These are phyloP conservation scores for Pachyrhizus erosus DNA, from an alignment of 306 rosid species.

Conservation along the genomic window DNA sequence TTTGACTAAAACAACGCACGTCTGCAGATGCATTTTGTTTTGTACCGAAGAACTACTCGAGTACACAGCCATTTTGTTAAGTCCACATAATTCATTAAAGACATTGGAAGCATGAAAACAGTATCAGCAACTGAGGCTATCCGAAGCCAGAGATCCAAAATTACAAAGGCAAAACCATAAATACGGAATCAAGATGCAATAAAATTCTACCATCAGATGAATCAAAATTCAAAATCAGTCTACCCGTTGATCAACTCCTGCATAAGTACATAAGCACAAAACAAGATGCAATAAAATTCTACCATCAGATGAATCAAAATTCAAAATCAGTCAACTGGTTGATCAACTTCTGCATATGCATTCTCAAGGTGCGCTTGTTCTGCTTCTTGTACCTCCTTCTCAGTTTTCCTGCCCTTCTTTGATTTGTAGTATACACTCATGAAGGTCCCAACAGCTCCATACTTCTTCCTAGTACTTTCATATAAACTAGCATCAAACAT, in stretches of 20 bases:
- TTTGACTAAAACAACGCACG: no score
- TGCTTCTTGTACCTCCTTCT: conserved; percentile 97
- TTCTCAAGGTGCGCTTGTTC: conserved; percentile 88
- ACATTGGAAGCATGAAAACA: conserved; percentile 36
- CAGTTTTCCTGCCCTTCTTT: conserved; percentile 97
- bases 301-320: conserved; percentile 31
- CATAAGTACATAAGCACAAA: background rate
- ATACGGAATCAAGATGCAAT: conserved; percentile 21
- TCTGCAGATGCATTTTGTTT: background rate
- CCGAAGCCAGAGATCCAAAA: conserved; percentile 33
- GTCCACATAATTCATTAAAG: conserved; percentile 38
- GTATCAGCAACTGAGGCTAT: conserved; percentile 41
- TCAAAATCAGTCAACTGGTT: conserved; percentile 55
- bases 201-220: conserved; percentile 38
- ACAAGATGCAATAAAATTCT: conserved; percentile 25
- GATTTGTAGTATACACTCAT: conserved; percentile 98
- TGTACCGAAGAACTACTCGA: background rate
- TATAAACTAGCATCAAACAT: conserved; percentile 91
- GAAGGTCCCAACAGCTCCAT: conserved; percentile 89
- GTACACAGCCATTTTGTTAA: conserved; percentile 31
- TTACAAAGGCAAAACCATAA: conserved; percentile 24
- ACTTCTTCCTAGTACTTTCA: conserved; percentile 78
- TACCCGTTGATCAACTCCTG: conserved; percentile 58
- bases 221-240: conserved; percentile 46
- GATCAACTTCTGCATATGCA: conserved; percentile 79